Evolutionary conservation across 2,329 filamentous ascomycete species (phyloP), one percentile per base, ranked within the genome.

Genomic region (Scedosporium apiospermum): DNA sequence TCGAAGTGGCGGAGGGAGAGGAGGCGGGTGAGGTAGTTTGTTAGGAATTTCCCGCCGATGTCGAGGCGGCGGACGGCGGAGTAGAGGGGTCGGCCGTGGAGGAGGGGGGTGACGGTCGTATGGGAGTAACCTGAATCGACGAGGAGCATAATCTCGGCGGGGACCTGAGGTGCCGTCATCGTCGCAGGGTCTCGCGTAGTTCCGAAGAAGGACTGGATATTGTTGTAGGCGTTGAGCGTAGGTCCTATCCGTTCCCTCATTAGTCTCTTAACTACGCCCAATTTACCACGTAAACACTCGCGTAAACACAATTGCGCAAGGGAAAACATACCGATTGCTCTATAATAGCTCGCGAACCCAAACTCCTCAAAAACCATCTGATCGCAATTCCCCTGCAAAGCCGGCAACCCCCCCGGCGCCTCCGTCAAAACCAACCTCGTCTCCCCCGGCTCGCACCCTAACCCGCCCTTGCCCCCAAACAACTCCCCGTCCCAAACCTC

Each of bases 361-460:
- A 95, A 99, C 72, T 98, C 93, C 72, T 99, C 95, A 78, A 99
- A 98, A 1, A 98, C 85, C 71, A 99, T 91, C 77, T 99, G 93
- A 71, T 99, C 95, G 68, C 91, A 92, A 72, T 97, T 95, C 46
- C 88, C 85, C 74, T 97, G 92, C 66, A 99, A 76, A 12, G 87
- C 86, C 0, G 88, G 87, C 63, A 96, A 81, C 3, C 88, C 87
- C 74, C 96, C 96, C 3, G 92, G 88, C 57, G 91, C 89, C 74
- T 99, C 95, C 1, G 90, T 87, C 60, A 98, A 81, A 3, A 99
- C 77, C 63, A 99, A 76, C 58, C 91, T 88, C n/a, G 91, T 95
- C 62, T 93, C 88, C 61, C 82, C 78, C 0, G 93, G 90, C 67
- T 96, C 88, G 72, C 89, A 91, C 68, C 80, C 82, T 67, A 86